Evolutionary conservation across 2,329 filamentous ascomycete genomes (phyloP).

Genomic region (Exophiala bonariae): DNA sequence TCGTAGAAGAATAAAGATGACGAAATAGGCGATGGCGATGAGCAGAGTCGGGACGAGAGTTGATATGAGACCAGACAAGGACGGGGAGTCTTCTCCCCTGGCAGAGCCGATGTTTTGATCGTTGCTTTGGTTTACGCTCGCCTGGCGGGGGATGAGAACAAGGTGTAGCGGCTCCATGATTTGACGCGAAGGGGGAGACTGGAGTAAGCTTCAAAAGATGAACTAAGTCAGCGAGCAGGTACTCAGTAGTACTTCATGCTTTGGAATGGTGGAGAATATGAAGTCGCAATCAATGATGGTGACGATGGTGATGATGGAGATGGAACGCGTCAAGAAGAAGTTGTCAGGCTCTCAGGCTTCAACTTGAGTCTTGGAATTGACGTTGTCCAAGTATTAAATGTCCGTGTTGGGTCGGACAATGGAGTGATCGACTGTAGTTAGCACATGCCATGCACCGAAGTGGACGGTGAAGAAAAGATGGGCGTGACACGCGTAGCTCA

Average conservation of each 20-base stretch:
- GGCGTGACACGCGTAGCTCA: not conserved
- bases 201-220: not conserved
- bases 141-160: slow-evolving; percentile 13
- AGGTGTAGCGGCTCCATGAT: slow-evolving; percentile 14
- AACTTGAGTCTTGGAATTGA: too few relatives aligned
- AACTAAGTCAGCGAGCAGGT: too few relatives aligned
- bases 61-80: slow-evolving; percentile 48
- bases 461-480: not conserved
- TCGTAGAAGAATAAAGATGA: slow-evolving; percentile 54
- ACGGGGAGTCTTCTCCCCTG: slow-evolving; percentile 32
- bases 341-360: too few relatives aligned
- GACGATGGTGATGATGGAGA: too few relatives aligned
- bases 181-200: not conserved
- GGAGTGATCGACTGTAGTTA: too few relatives aligned
- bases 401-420: too few relatives aligned
- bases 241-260: too few relatives aligned
- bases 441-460: too few relatives aligned
- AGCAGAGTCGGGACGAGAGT: slow-evolving; percentile 50
- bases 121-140: slow-evolving; percentile 20
- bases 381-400: too few relatives aligned
- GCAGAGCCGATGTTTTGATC: slow-evolving; percentile 33
- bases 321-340: too few relatives aligned
- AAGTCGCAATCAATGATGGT: too few relatives aligned
- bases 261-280: too few relatives aligned
- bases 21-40: slow-evolving; percentile 45